A percentile compares a stretch with the other conserved stretches of the same genome.
These are phyloP conservation scores for Entamoeba dispar DNA, from an alignment of 208 protist species.

Conservation along the genomic window DNA sequence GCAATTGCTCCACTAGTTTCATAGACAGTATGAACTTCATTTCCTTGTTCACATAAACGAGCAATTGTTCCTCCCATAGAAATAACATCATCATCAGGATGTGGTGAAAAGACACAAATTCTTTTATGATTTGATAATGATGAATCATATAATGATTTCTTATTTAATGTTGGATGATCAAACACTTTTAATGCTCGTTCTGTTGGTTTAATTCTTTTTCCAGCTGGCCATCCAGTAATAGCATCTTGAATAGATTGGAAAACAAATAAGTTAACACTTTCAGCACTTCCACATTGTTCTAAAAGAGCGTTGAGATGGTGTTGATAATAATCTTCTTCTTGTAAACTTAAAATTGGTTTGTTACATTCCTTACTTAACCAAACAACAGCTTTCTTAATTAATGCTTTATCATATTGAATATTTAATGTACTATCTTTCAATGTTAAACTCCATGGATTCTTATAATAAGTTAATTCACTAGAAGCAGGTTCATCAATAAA, in stretches of 20 bases:
- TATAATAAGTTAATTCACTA: background rate
- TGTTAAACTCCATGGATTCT: background rate
- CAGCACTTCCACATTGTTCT: background rate
- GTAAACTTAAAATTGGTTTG: background rate
- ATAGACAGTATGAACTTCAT: constrained; percentile 20
- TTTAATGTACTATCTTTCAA: background rate
- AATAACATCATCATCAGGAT: constrained; percentile 52
- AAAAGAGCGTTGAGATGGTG: background rate
- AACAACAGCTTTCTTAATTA: background rate
- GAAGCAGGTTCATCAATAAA: background rate
- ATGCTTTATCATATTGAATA: background rate
- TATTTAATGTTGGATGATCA: background rate
- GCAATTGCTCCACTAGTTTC: constrained; percentile 7
- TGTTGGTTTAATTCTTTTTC: background rate
- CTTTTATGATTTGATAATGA: background rate
- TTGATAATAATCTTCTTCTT: background rate
- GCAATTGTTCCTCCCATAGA: constrained; percentile 36
- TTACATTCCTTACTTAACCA: background rate
- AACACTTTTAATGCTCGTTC: background rate
- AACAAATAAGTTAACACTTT: background rate
- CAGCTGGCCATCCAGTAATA: background rate
- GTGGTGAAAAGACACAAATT: constrained; percentile 44
- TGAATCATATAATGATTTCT: too few species aligned
- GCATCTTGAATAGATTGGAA: background rate
- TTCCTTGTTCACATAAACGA: background rate